Evolutionary conservation across 2,329 filamentous ascomycete genomes (phyloP).

Genomic region (Hyphodiscus sp.): DNA sequence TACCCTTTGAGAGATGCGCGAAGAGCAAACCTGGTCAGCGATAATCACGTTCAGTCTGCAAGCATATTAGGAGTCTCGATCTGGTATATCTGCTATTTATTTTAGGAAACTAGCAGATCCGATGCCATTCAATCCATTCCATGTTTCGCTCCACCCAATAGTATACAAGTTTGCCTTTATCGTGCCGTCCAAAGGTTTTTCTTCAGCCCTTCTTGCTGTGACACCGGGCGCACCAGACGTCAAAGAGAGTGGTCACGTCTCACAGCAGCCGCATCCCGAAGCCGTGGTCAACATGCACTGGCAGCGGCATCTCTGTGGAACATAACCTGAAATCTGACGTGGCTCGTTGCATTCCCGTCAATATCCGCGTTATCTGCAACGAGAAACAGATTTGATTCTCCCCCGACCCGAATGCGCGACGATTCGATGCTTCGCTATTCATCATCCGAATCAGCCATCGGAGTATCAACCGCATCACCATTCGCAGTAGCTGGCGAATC

Average conservation of each 20-base stretch:
- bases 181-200: neutral
- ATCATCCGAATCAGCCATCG: constrained; percentile 24
- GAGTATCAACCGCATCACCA: constrained; percentile 24
- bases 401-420: neutral
- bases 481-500: constrained; percentile 25
- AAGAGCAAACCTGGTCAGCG: too few species aligned
- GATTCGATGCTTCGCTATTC: constrained; percentile 11
- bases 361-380: neutral
- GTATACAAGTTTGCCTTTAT: neutral
- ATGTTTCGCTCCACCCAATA: neutral
- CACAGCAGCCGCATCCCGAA: neutral
- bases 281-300: neutral
- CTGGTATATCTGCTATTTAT: neutral
- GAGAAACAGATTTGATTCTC: neutral
- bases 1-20: too few species aligned
- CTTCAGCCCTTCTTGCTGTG: neutral
- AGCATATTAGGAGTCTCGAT: neutral
- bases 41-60: too few species aligned
- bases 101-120: neutral
- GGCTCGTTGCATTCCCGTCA: neutral
- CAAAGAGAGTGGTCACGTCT: neutral
- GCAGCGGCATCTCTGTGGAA: neutral
- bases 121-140: neutral
- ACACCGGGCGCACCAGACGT: neutral
- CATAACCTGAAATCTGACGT: neutral